Conservation (phyloP, 2,329 filamentous ascomycete species). For the Aspergillus sojae region DNA sequence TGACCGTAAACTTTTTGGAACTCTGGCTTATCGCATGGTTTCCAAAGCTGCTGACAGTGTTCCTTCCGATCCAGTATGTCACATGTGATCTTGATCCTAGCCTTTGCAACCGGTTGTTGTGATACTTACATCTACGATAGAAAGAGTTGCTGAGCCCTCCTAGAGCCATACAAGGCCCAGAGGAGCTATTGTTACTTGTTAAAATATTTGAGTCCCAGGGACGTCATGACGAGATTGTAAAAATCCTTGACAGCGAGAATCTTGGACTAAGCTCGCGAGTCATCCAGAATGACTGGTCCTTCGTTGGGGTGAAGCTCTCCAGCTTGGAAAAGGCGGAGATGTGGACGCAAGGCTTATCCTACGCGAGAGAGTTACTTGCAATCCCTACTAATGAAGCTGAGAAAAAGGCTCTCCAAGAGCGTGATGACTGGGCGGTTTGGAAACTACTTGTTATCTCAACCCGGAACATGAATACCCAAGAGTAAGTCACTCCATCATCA, state of each 20-base stretch:
- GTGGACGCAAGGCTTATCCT: constrained; percentile 44
- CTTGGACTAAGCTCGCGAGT: constrained; percentile 46
- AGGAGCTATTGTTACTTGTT: constrained; percentile 50
- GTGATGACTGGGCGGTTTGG: constrained; percentile 52
- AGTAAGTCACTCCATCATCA: constrained; percentile 31
- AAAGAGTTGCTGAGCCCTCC: constrained; percentile 44
- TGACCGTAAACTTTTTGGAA: constrained; percentile 51
- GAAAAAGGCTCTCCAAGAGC: constrained; percentile 35
- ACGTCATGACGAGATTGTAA: constrained; percentile 42
- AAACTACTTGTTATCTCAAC: constrained; percentile 41
- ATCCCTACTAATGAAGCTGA: constrained; percentile 35
- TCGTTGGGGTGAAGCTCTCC: constrained; percentile 43
- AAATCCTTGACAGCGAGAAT: constrained; percentile 46
- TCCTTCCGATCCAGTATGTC: constrained; percentile 46
- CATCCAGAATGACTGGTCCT: constrained; percentile 47
- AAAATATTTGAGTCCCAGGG: constrained; percentile 48
- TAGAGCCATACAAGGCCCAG: constrained; percentile 49
- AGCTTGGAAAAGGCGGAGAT: constrained; percentile 39
- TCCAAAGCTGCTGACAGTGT: constrained; percentile 50
- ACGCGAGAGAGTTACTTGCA: constrained; percentile 39
- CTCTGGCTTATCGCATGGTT: constrained; percentile 53
- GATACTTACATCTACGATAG: constrained; percentile 30
- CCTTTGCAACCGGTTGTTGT: constrained; percentile 10
- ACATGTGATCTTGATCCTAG: neutral
- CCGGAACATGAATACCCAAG: constrained; percentile 32